These are phyloP conservation scores for Cryptococcus deneoformans DNA, from an alignment of 1,284 basidiomycete species.

Conservation along the genomic window DNA sequence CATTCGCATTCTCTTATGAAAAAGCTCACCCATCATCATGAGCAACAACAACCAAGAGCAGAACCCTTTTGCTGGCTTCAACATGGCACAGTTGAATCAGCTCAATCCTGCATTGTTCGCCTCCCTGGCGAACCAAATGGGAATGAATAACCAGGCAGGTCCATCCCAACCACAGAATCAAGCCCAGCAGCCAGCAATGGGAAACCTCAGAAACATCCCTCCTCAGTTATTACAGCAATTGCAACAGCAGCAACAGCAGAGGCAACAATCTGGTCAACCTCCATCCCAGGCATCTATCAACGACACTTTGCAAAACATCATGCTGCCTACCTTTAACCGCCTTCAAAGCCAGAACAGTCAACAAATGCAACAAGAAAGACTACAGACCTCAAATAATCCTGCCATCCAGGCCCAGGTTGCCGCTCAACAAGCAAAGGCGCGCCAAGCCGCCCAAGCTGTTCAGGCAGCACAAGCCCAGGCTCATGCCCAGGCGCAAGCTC, in stretches of 20 bases:
- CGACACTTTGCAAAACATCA: constrained; percentile 13
- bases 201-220: not conserved
- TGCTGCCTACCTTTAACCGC: constrained; percentile 16
- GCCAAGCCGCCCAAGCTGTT: not conserved
- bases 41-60: not conserved
- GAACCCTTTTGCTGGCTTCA: constrained; percentile 3
- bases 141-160: constrained; percentile 1
- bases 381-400: not conserved
- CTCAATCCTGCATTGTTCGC: constrained; percentile 18
- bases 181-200: not conserved
- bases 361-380: constrained; percentile 11
- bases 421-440: not conserved
- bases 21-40: not conserved
- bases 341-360: constrained; percentile 15
- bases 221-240: not conserved
- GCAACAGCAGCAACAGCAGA: not conserved
- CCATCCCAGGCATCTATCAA: constrained; percentile 2
- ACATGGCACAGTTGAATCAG: constrained; percentile 10
- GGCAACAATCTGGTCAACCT: not conserved
- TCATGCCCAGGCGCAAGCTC: not conserved
- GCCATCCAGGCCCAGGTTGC: not conserved
- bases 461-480: not conserved
- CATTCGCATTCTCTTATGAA: not conserved
- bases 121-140: constrained; percentile 6
- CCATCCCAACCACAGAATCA: not conserved